Evolutionary conservation across 2,329 filamentous ascomycete genomes (phyloP).

Genomic region (Talaromyces sp.): DNA sequence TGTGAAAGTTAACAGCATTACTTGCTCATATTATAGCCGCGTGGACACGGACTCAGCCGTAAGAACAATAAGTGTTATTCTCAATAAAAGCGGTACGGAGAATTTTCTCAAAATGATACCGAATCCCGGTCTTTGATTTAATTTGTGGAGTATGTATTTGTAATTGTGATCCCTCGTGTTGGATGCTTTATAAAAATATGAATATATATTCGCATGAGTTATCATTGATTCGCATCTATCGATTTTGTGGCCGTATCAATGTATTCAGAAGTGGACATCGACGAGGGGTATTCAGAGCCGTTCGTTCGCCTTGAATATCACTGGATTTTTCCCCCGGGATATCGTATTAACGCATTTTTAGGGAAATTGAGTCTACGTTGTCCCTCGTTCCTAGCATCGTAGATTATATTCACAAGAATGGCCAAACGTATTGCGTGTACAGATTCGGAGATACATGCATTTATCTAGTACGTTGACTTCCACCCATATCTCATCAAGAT

Average conservation of each 20-base stretch:
- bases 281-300: conserved; percentile 11
- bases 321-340: not conserved
- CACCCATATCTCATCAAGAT: no score
- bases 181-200: not conserved
- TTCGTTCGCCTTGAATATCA: not conserved
- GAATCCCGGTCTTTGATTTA: not conserved
- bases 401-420: conserved; percentile 18
- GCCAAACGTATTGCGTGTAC: conserved; percentile 21
- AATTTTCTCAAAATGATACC: not conserved
- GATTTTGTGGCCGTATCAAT: not conserved
- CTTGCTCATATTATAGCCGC: not conserved
- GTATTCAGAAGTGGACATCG: not conserved
- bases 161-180: not conserved
- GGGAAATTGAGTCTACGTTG: conserved; percentile 14
- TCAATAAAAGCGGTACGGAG: not conserved
- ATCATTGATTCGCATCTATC: not conserved
- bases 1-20: not conserved
- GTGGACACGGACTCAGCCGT: not conserved
- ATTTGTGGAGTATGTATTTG: not conserved
- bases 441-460: conserved; percentile 12
- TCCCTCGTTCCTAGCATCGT: conserved; percentile 19
- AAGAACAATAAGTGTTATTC: not conserved
- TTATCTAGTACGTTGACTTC: not conserved
- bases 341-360: not conserved
- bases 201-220: not conserved